Base-by-base conservation (phyloP, 495 filamentous ascomycete species). In the Talaromyces nanjingensis region DNA sequence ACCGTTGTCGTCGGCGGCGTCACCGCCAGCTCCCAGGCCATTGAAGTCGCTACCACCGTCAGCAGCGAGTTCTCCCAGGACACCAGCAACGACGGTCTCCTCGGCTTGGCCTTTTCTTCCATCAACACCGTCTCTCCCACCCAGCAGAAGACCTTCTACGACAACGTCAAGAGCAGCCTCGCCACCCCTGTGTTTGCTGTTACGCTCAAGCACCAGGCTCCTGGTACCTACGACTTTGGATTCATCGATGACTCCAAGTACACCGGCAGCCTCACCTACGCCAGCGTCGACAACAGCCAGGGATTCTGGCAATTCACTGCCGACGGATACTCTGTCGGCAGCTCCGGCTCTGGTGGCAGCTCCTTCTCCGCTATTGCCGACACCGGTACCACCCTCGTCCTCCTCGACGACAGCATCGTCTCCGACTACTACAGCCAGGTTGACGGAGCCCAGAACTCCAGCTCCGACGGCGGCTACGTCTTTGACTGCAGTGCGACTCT, bases 211-310 rank as follows among this genome's bases (percentile, higher is more conserved):
- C 78, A 88, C 68, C 77, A 80, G 31, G 76, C 73, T 56, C 80
- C 88, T 22, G 91, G 91, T 18, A 77, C 69, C 63, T 91, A 89
- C 73, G 88, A 89, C 75, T 92, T 93, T 66, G 91, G 91, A 42
- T 90, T 73, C 76, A 86, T 91, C 65, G 86, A 92, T 74, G 64
- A 67, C 20, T 67, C 71, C 67, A 86, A 87, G 65, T 87, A 88
- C 79, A 85, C 76, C 18, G 60, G 60, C 24, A 7, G 7, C n/a
- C 49, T 66, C 49, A 18, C 65, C 22, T 66, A 66, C 60, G 72
- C 75, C 3, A 37, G 75, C 20, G 87, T 92, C 49, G 80, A 84
- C 70, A 83, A 64, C 70, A 73, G 72, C 18, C 73, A 85, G 53
- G 89, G 90, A 49, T 92, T 83, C 78, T 94, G 91, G 91, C 69